Evolutionary conservation across 2,329 filamentous ascomycete genomes (phyloP).

Genomic region (Curvularia lunata): DNA sequence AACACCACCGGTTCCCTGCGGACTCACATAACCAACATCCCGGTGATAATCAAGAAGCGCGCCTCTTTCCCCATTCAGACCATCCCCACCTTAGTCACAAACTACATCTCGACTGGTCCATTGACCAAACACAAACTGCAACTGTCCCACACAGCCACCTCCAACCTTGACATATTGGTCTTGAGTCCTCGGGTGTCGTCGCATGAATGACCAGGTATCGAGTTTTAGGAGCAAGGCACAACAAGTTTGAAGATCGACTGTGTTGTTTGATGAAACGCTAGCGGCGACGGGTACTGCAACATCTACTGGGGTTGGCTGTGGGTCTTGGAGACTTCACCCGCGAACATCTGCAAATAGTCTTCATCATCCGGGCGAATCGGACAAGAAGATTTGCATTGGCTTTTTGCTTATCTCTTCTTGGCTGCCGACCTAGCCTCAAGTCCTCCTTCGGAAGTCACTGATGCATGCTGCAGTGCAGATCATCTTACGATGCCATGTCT

Average conservation of each 20-base stretch:
- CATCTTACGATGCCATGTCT: neutral
- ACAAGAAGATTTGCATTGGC: neutral
- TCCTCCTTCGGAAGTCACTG: neutral
- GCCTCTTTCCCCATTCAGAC: slow-evolving; percentile 8
- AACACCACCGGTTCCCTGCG: too few species aligned
- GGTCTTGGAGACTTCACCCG: neutral
- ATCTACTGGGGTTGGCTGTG: neutral
- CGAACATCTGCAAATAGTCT: neutral
- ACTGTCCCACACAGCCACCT: neutral
- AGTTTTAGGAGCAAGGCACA: slow-evolving; percentile 13
- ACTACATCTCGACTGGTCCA: slow-evolving; percentile 6
- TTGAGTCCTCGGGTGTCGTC: neutral
- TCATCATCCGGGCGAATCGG: neutral
- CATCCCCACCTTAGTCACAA: neutral
- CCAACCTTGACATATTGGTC: neutral
- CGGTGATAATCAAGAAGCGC: neutral
- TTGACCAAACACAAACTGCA: slow-evolving; percentile 6
- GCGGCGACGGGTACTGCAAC: slow-evolving; percentile 27
- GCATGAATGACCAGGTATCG: slow-evolving; percentile 6
- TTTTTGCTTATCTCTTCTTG: slow-evolving; percentile 36
- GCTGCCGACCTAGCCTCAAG: neutral
- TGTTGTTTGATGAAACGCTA: slow-evolving; percentile 35
- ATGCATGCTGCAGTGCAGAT: neutral
- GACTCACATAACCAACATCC: neutral
- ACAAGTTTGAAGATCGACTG: slow-evolving; percentile 29